phyloP scores from a whole-genome alignment of 768 basidiomycete species.

The Termitomyces sp. region DNA sequence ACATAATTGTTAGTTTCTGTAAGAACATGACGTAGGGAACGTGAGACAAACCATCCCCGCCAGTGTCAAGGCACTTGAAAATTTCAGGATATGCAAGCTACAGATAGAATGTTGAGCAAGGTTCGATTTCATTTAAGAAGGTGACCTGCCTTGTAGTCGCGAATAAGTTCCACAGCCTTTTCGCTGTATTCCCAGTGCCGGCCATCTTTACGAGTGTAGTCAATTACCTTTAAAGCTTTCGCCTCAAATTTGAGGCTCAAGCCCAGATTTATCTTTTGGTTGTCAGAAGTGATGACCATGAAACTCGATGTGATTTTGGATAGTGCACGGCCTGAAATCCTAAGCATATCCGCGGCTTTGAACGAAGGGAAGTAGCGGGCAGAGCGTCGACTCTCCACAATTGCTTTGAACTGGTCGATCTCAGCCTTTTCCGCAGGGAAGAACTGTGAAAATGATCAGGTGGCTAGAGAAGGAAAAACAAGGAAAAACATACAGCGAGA shows the following conservation, averaged over 20 bases:
- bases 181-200: slow-evolving; percentile 93
- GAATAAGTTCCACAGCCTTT: slow-evolving; percentile 76
- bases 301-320: slow-evolving; percentile 93
- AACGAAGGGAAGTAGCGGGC: slow-evolving; percentile 77
- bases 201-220: slow-evolving; percentile 84
- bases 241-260: slow-evolving; percentile 96
- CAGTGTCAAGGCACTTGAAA: slow-evolving; percentile 66
- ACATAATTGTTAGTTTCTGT: slow-evolving; percentile 7
- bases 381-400: slow-evolving; percentile 54
- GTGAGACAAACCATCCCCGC: slow-evolving; percentile 61
- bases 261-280: slow-evolving; percentile 84
- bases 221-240: slow-evolving; percentile 89
- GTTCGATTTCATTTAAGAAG: neutral
- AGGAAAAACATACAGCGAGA: slow-evolving; percentile 63
- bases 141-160: slow-evolving; percentile 68
- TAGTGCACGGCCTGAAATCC: slow-evolving; percentile 74
- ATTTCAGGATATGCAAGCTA: slow-evolving; percentile 84
- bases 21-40: neutral
- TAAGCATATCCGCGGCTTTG: slow-evolving; percentile 69
- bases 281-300: slow-evolving; percentile 78
- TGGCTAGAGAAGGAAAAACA: neutral
- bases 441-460: slow-evolving; percentile 49
- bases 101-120: neutral
- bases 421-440: slow-evolving; percentile 84
- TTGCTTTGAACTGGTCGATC: slow-evolving; percentile 70